A percentile compares a stretch with the other conserved stretches of the same genome.
Conservation (phyloP, 2,329 filamentous ascomycete species). For the Cercospora janseana region DNA sequence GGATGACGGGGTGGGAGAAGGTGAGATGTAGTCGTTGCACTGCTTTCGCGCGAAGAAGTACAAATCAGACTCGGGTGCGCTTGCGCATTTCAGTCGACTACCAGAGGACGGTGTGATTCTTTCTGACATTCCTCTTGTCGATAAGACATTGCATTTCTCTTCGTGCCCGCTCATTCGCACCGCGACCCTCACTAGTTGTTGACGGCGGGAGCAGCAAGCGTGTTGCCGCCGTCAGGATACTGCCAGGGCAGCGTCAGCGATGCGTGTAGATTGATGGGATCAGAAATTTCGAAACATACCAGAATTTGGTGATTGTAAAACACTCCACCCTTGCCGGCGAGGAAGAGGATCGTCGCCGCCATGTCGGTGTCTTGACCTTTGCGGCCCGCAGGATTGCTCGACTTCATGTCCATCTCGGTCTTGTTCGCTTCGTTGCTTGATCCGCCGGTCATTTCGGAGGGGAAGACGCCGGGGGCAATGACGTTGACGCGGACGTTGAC, state of each 20-base stretch:
- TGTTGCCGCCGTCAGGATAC: conserved; percentile 18
- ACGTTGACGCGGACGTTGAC: conserved; percentile 46
- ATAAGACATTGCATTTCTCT: too few relatives aligned
- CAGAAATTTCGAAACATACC: conserved; percentile 41
- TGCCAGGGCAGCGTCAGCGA: neutral
- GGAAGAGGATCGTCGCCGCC: conserved; percentile 52
- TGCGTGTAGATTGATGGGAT: neutral
- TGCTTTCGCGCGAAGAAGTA: too few relatives aligned
- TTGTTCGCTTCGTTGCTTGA: conserved; percentile 49
- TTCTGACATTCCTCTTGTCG: too few relatives aligned
- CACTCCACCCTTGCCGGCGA: conserved; percentile 51
- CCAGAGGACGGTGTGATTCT: too few relatives aligned
- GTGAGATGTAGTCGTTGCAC: too few relatives aligned
- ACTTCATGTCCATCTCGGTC: conserved; percentile 42
- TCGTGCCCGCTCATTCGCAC: too few relatives aligned
- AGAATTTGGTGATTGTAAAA: conserved; percentile 57
- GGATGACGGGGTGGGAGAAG: too few relatives aligned
- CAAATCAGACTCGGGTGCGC: too few relatives aligned
- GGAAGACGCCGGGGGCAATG: conserved; percentile 47
- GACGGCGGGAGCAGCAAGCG: conserved; percentile 15
- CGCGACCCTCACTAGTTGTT: too few relatives aligned
- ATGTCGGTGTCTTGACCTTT: conserved; percentile 51
- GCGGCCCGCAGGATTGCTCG: conserved; percentile 47
- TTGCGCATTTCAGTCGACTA: too few relatives aligned
- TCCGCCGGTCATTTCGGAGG: conserved; percentile 51